Conservation (phyloP, 2,329 filamentous ascomycete genomes). For the Cryphonectria radicalis region DNA sequence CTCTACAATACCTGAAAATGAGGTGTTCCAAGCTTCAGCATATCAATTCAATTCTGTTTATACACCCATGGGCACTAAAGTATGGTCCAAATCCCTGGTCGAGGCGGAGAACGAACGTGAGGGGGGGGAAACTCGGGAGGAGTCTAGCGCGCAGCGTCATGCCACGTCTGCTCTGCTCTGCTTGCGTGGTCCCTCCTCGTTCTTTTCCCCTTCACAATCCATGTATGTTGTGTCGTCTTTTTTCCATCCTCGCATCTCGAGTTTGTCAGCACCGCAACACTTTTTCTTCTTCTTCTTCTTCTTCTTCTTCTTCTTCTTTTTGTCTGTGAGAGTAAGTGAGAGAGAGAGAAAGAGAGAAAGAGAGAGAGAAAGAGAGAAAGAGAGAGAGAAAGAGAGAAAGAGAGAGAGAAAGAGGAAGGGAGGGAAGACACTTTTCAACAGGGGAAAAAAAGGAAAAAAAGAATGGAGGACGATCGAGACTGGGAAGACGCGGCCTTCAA, state of each 20-base stretch:
- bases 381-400: no score
- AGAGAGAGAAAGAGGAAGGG: background rate
- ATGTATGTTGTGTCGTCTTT: background rate
- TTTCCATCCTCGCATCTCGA: background rate
- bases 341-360: no score
- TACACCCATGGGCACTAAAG: background rate
- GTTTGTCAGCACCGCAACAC: background rate
- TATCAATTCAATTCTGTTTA: background rate
- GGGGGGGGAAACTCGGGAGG: background rate
- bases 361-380: no score
- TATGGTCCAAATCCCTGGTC: background rate
- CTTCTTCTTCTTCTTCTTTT: no score
- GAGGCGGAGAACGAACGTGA: background rate
- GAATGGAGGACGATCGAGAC: slow-evolving; percentile 27
- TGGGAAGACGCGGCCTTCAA: slow-evolving; percentile 35
- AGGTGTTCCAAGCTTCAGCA: no score
- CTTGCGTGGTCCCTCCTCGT: background rate
- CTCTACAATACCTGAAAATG: background rate
- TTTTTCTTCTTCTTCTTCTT: no score
- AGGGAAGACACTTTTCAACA: background rate
- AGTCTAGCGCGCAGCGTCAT: background rate
- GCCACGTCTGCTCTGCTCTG: background rate
- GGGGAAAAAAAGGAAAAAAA: background rate
- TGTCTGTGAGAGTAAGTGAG: no score
- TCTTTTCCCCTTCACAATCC: background rate